A percentile compares a stretch with the other conserved stretches of the same genome.
phyloP scores from a whole-genome alignment of 2,329 filamentous ascomycete species.

The Exophiala sideris region DNA sequence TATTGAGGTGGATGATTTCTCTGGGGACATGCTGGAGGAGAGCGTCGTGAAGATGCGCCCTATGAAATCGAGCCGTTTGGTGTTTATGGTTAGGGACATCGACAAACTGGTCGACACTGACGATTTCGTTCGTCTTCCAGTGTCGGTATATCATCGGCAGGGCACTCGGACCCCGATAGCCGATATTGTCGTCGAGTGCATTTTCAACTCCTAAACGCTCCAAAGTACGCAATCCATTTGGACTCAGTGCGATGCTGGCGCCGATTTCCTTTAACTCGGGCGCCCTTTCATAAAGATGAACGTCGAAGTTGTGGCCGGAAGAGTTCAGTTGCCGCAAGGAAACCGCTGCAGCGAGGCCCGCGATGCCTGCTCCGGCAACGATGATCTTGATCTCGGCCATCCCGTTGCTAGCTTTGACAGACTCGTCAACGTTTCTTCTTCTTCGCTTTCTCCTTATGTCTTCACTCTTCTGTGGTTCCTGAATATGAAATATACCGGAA shows the following conservation, averaged over 20 bases:
- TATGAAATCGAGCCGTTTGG: slow-evolving; percentile 46
- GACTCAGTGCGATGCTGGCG: slow-evolving; percentile 50
- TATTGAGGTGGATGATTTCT: slow-evolving; percentile 43
- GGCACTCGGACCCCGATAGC: slow-evolving; percentile 41
- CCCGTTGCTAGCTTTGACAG: neutral
- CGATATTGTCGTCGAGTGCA: slow-evolving; percentile 42
- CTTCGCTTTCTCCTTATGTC: neutral
- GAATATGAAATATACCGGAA: no score
- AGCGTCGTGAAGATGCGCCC: slow-evolving; percentile 50
- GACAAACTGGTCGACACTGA: slow-evolving; percentile 43
- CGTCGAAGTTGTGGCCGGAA: slow-evolving; percentile 33
- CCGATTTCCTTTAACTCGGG: slow-evolving; percentile 47
- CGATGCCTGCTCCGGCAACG: slow-evolving; percentile 52
- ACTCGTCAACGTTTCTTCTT: neutral
- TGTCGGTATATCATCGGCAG: slow-evolving; percentile 49
- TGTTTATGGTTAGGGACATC: slow-evolving; percentile 39
- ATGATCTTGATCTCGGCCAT: slow-evolving; percentile 39
- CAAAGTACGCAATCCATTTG: slow-evolving; percentile 52
- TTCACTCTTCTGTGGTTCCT: neutral
- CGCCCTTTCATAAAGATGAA: slow-evolving; percentile 52
- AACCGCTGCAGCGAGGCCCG: slow-evolving; percentile 49
- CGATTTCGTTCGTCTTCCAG: slow-evolving; percentile 30
- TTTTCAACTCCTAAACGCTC: slow-evolving; percentile 48
- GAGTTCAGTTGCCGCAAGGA: slow-evolving; percentile 42
- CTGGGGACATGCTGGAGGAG: slow-evolving; percentile 45